These are phyloP conservation scores for Nicotiana rustica DNA, from an alignment of 305 asterid species.

Conservation along the genomic window DNA sequence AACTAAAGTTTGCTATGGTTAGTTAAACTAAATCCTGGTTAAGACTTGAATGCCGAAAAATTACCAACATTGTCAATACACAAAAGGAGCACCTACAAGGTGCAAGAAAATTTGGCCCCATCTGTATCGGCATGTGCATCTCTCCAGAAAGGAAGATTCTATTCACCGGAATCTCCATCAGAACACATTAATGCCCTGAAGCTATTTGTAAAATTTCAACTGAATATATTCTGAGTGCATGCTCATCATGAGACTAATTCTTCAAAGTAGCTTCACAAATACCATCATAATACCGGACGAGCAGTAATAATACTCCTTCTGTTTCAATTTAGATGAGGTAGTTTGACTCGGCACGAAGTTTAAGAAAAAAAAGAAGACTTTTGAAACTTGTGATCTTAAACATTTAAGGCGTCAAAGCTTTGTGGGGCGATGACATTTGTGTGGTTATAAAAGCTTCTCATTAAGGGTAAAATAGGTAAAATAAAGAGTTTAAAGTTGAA, in stretches of 20 bases:
- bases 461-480: too few species aligned
- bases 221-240: neutral
- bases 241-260: constrained; percentile 5
- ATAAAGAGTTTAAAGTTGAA: too few species aligned
- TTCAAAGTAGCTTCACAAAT: neutral
- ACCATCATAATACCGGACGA: neutral
- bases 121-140: neutral
- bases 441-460: too few species aligned
- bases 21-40: constrained; percentile 15
- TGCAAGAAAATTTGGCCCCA: neutral
- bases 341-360: too few species aligned
- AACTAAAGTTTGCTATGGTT: neutral
- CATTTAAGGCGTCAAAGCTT: too few species aligned
- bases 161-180: neutral
- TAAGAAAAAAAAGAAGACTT: too few species aligned
- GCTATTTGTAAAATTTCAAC: neutral
- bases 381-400: too few species aligned
- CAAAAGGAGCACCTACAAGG: neutral
- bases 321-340: too few species aligned
- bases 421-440: too few species aligned
- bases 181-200: neutral
- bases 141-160: neutral
- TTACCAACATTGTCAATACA: neutral
- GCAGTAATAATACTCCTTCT: neutral
- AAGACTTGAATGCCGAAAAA: neutral